Evolutionary conservation across 176 grass and related monocot genomes (phyloP), one percentile per base, ranked within the genome.

Genomic region (Eremochloa ophiuroides): DNA sequence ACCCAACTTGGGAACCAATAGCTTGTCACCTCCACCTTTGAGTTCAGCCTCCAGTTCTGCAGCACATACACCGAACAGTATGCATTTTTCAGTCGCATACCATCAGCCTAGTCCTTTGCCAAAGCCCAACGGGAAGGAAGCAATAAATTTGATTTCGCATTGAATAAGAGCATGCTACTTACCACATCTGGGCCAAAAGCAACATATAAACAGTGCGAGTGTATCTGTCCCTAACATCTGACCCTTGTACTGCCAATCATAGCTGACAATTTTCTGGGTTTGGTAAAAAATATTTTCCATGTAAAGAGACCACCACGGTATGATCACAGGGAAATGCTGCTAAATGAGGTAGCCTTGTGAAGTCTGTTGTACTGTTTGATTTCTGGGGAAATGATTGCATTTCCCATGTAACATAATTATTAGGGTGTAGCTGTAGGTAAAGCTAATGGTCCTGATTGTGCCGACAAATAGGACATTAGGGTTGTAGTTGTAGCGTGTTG

Each of bases 61-160:
- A 50, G 33, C 37, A 40, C 73, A 74, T 74, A 75, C 61, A 65
- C 34, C 58, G 34, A 86, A 69, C 4, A 43, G 61, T 75, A 84
- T 82, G 86, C 86, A 87, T 47, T 87, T 78, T 40, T 83, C 67
- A 42, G 28, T 76, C 3, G 77, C 44, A n/a, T 82, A 80, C 30
- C 62, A 28, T 73, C 84, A 80, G 15, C 81, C 74, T 30, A 83
- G 87, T 85, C 81, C 63, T 59, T 72, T 91, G 33, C 84, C 81
- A 38, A 91, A 76, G 74, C 78, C 83, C 67, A 62, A 80, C 0
- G 89, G 84, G 14, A 91, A 91, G 77, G 89, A 87, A 69, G 29
- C 72, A 67, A 70, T 83, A 53, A 84, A 85, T 89, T 42, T 81
- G 48, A 73, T 82, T 72, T 86, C 26, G 0, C 31, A 71, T 63